phyloP scores from a whole-genome alignment of 208 protist genomes.

The Leishmania arabica region DNA sequence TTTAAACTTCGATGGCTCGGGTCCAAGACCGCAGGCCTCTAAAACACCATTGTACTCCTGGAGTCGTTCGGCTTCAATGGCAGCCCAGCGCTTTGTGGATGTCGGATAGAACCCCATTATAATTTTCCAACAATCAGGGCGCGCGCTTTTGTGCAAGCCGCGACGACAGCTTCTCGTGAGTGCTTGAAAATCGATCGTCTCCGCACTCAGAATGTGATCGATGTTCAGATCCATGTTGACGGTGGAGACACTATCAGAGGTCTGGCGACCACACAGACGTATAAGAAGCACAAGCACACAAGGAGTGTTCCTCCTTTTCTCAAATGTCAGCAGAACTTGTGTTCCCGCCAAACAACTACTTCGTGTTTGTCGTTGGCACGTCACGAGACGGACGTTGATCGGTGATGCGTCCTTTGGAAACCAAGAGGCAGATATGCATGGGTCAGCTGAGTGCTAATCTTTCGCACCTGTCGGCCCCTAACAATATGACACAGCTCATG shows the following conservation, averaged over 20 bases:
- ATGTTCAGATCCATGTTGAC: conserved; percentile 18
- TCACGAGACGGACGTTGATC: background rate
- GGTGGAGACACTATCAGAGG: conserved; percentile 3
- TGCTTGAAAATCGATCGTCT: conserved; percentile 36
- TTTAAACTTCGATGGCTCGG: background rate
- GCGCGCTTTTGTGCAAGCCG: conserved; percentile 44
- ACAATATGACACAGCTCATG: background rate
- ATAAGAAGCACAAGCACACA: background rate
- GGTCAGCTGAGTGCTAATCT: background rate
- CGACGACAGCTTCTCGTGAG: conserved; percentile 47
- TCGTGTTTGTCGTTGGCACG: background rate
- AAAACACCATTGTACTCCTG: conserved; percentile 18
- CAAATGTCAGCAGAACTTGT: background rate
- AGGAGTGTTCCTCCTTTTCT: background rate
- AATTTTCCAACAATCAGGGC: conserved; percentile 67
- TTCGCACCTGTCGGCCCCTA: background rate
- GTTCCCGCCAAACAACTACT: background rate
- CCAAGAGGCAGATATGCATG: background rate
- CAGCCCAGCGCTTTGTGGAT: conserved; percentile 30
- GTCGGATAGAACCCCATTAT: conserved; percentile 75
- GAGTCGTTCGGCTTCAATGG: conserved; percentile 24
- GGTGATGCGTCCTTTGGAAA: background rate
- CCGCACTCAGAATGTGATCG: conserved; percentile 18
- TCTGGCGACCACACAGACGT: background rate
- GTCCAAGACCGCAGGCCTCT: conserved; percentile 16